Evolutionary conservation across 2,329 filamentous ascomycete species (phyloP).

Genomic region (Aspergillus ochraceoroseus): DNA sequence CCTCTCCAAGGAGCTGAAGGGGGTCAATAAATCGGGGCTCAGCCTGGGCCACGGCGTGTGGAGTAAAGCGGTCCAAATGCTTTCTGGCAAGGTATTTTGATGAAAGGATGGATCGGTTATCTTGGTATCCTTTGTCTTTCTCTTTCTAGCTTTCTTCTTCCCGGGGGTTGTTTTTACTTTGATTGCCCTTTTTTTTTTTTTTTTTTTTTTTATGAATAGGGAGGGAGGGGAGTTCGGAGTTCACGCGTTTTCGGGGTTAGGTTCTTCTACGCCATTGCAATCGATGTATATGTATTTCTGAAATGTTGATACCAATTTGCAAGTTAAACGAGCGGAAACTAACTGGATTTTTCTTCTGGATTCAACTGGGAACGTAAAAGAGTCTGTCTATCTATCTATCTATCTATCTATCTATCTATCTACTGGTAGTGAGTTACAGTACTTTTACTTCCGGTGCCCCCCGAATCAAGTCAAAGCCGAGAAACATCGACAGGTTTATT

Average conservation of each 20-base stretch:
- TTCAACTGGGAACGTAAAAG: no score
- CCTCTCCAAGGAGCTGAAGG: conserved; percentile 27
- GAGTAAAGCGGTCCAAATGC: conserved; percentile 37
- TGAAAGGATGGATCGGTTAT: conserved; percentile 4
- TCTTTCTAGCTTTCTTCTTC: background rate
- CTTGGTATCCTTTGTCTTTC: background rate
- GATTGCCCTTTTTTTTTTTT: background rate
- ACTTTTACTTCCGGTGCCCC: no score
- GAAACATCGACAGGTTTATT: no score
- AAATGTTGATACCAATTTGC: conserved; percentile 1
- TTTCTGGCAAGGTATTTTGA: conserved; percentile 36
- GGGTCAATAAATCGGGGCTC: conserved; percentile 14
- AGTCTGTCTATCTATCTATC: no score
- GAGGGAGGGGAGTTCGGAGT: no score
- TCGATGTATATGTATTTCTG: background rate
- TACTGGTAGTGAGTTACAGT: no score
- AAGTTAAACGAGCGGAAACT: background rate
- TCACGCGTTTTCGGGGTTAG: no score
- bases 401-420: no score
- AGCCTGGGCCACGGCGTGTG: conserved; percentile 38
- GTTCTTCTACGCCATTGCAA: no score
- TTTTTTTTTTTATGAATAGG: background rate
- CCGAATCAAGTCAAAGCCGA: no score
- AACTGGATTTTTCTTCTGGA: background rate
- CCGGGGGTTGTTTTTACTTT: no score